Base-by-base conservation (phyloP, 495 filamentous ascomycete genomes). In the Penicillium roqueforti region DNA sequence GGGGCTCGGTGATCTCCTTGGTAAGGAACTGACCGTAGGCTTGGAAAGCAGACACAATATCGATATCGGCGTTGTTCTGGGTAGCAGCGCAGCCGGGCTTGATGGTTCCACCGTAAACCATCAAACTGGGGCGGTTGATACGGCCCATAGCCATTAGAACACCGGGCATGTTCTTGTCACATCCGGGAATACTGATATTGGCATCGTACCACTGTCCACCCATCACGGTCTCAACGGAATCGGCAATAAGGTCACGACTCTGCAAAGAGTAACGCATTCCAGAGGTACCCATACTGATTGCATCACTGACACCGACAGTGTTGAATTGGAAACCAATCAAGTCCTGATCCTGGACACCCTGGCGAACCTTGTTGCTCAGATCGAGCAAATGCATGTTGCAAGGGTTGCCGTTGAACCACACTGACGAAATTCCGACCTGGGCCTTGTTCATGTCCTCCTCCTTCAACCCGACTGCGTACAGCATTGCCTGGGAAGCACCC, bases 81-180 rank as follows among this genome's bases (percentile, higher is more conserved):
- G 83, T 88, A 39, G 71, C 79, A 13, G 83, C 81, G 69, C 89
- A 95, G 29, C 93, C 93, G 40, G 93, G 89, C 75, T 88, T 87
- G 73, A 97, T 97, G 37, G 87, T 87, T 51, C 93, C 93, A 56
- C 93, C 93, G 70, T 98, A 98, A 19, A 98, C 87, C 95, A 98
- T 97, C 59, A 98, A 67, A 54, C 87, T 88, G 25, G 93, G 93
- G 47, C 93, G 78, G 76, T 98, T 97, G 62, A 96, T 83, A 44
- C 93, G 80, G 26, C 90, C 93, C 93, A 97, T 97, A 38, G 93
- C 95, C 77, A 98, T 98, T 55, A 97, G 73, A 32, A 97, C 93
- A 73, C 93, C 93, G 6, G 93, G 93, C 95, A 98, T 97, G 73
- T 98, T 98, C 85, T 98, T 98, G 79, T 98, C 95, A 71, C 93